phyloP scores from a whole-genome alignment of 2,329 filamentous ascomycete species.

The Beauveria varroae region DNA sequence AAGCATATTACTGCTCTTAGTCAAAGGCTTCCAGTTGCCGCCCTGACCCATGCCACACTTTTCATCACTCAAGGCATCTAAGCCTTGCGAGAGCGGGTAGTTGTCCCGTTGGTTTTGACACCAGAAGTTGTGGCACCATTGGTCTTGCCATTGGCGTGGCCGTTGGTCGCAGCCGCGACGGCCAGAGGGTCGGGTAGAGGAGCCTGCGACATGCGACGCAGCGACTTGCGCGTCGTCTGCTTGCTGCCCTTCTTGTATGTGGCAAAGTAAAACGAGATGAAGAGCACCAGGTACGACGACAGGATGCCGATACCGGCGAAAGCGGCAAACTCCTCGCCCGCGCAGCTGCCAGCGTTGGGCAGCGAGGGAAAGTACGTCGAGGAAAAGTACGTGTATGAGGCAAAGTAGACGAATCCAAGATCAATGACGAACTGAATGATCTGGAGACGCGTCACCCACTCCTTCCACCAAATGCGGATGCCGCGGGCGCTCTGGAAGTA shows the following conservation, averaged over 20 bases:
- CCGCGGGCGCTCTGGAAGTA: constrained; percentile 98
- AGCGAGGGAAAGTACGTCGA: constrained; percentile 81
- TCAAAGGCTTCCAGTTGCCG: not conserved
- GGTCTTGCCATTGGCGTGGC: constrained; percentile 39
- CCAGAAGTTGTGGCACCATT: constrained; percentile 49
- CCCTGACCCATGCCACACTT: not conserved
- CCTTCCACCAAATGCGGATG: constrained; percentile 98
- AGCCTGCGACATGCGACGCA: constrained; percentile 58
- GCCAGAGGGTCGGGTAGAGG: constrained; percentile 76
- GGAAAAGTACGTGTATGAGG: constrained; percentile 97
- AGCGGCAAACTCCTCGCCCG: constrained; percentile 93
- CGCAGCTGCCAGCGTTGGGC: constrained; percentile 78
- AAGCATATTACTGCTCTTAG: not conserved
- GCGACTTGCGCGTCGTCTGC: constrained; percentile 72
- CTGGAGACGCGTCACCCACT: constrained; percentile 96
- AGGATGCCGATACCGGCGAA: constrained; percentile 88
- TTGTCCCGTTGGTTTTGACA: constrained; percentile 50
- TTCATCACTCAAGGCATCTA: constrained; percentile 16
- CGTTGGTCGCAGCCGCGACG: constrained; percentile 49
- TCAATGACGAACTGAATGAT: constrained; percentile 97
- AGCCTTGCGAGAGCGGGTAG: constrained; percentile 64
- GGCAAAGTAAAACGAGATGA: constrained; percentile 97
- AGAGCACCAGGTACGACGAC: constrained; percentile 91
- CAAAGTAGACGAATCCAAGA: constrained; percentile 96
- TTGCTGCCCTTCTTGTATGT: constrained; percentile 89